Conservation (phyloP, 345 rosid species). For the Citrus mangshanensis region DNA sequence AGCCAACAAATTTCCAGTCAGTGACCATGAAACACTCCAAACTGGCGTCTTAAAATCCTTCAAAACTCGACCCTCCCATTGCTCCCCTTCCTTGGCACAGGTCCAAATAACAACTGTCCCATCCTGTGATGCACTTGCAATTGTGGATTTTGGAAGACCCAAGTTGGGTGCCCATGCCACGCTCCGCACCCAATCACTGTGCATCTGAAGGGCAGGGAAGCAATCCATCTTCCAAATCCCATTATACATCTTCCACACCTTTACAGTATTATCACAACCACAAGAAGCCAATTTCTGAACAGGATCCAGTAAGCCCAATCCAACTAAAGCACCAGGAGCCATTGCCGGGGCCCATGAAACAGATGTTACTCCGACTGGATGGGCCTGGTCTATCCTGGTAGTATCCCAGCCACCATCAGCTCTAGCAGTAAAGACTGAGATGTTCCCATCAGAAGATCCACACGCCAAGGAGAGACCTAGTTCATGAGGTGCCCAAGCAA, state of each 20-base stretch:
- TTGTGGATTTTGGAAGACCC: slow-evolving; percentile 28
- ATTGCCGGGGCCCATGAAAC: slow-evolving; percentile 25
- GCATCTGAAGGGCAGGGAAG: slow-evolving; percentile 28
- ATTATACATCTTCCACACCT: slow-evolving; percentile 23
- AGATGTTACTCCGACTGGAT: slow-evolving; percentile 23
- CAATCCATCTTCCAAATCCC: slow-evolving; percentile 27
- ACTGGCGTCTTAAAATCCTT: slow-evolving; percentile 21
- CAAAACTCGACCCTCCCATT: slow-evolving; percentile 21
- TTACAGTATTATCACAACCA: slow-evolving; percentile 24
- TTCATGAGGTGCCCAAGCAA: slow-evolving; percentile 26
- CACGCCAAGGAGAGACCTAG: slow-evolving; percentile 22
- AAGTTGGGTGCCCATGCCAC: slow-evolving; percentile 28
- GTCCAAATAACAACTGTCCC: slow-evolving; percentile 25
- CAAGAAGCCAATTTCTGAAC: slow-evolving; percentile 22
- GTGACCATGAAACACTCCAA: slow-evolving; percentile 22
- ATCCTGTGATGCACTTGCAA: slow-evolving; percentile 21
- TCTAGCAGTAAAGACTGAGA: slow-evolving; percentile 14
- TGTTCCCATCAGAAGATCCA: slow-evolving; percentile 26
- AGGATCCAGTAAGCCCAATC: slow-evolving; percentile 12
- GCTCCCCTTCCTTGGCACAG: slow-evolving; percentile 21
- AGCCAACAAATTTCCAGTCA: slow-evolving; percentile 26
- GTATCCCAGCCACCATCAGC: slow-evolving; percentile 23
- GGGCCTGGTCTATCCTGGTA: slow-evolving; percentile 21
- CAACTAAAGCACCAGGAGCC: slow-evolving; percentile 22
- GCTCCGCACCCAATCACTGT: slow-evolving; percentile 23